Percentiles rank a stretch among this genome's conserved stretches.
These are phyloP conservation scores for Picochlorum sp. DNA, from an alignment of 139 green algal genomes.

Conservation along the genomic window DNA sequence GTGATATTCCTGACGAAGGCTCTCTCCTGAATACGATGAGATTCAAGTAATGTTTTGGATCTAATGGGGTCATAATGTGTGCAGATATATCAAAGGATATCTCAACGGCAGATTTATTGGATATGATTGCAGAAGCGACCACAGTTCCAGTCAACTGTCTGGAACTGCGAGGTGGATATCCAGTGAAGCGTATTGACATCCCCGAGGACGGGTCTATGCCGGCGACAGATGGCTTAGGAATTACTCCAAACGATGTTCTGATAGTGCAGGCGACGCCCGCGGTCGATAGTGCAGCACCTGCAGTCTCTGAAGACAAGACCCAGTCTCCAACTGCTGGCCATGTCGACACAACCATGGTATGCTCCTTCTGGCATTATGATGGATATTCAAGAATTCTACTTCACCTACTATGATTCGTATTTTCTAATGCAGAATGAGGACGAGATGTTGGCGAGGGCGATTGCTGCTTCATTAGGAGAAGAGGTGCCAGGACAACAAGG, in stretches of 20 bases:
- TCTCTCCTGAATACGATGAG: not conserved
- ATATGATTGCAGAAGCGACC: constrained; percentile 28
- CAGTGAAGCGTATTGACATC: constrained; percentile 35
- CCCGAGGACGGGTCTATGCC: not conserved
- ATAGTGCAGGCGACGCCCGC: constrained; percentile 32
- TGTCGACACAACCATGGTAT: not conserved
- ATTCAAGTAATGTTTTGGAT: not conserved
- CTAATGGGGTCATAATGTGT: not conserved
- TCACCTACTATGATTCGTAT: no score
- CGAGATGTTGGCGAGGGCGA: constrained; percentile 56
- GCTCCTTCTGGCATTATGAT: no score
- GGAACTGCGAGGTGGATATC: constrained; percentile 59
- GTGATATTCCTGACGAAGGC: not conserved
- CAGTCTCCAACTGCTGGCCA: not conserved
- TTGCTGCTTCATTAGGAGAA: constrained; percentile 61
- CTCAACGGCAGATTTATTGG: constrained; percentile 33
- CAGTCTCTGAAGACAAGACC: not conserved
- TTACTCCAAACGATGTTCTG: constrained; percentile 48
- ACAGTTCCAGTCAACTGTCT: constrained; percentile 32
- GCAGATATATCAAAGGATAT: constrained; percentile 23
- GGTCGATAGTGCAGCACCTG: not conserved
- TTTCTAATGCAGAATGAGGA: constrained; percentile 45
- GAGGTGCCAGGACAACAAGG: not conserved
- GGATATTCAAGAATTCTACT: no score
- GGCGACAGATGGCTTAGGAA: constrained; percentile 16